Evolutionary conservation across 2,329 filamentous ascomycete genomes (phyloP), one percentile per base, ranked within the genome.

Genomic region (Scedosporium minutisporum): DNA sequence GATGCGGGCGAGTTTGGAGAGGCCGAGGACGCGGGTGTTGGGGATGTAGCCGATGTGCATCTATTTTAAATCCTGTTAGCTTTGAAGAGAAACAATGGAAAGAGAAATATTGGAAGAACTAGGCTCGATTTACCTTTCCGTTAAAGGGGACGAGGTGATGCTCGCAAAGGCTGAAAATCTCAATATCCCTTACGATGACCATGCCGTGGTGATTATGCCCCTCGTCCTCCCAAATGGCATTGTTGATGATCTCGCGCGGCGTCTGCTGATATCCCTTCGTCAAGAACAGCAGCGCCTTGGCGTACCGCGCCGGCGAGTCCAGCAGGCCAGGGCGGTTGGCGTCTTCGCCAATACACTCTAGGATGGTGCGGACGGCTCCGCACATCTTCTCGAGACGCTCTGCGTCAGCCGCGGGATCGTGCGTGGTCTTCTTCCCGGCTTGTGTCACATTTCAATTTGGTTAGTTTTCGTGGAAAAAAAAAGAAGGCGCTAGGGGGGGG

Each of bases 41-140:
- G 95, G 95, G 66, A 99, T 97, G 76, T 99, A 99, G 64, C 93
- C 95, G 69, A 99, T 97, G 77, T 99, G 95, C 91, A 99, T 97
- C 91, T 96, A 67, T 38, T 42, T 12, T n/a, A 12, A 23, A 16
- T 3, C 46, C n/a, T 16, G 41, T n/a, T 18, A 38, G 33, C 33
- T 42, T 44, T 46, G 66, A 51, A 51, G 16, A 44, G 18, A 23
- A 41, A 18, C n/a, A n/a, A 27, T 48, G 25, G 16, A 2, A 7
- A 6, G 4, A 27, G 21, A 51, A 27, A 58, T 1, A 6, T 38
- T 14, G 10, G 33, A 38, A 27, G 16, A 12, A 27, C 29, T 16
- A 51, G 33, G 7, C 1, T 44, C 14, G 29, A 16, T 16, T 59
- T 79, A 93, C 91, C 85, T 96, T 97, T 70, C 95, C 95, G 3